Evolutionary conservation across 352 stramenopile species (phyloP).

Genomic region (Phytophthora pluvialis): DNA sequence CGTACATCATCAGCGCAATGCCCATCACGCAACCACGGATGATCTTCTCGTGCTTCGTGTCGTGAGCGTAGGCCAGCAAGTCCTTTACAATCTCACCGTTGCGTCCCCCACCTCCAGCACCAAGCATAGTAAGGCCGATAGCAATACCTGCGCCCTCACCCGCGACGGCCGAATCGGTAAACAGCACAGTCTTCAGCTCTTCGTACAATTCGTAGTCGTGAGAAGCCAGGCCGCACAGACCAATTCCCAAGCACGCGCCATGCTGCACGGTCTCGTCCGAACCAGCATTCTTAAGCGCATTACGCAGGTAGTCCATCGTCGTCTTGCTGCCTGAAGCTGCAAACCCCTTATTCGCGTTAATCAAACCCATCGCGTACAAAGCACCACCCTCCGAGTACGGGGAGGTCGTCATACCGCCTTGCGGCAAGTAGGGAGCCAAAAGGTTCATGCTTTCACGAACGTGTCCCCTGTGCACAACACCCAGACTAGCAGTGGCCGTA

Average conservation of each 20-base stretch:
- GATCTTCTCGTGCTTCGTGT: conserved; percentile 99
- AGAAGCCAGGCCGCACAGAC: conserved; percentile 95
- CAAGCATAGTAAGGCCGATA: conserved; percentile 97
- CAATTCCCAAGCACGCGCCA: conserved; percentile 97
- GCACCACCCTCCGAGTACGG: conserved; percentile 98
- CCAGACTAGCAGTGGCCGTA: conserved; percentile 97
- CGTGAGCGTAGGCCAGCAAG: conserved; percentile 97
- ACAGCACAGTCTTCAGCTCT: conserved; percentile 97
- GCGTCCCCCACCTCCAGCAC: conserved; percentile 90
- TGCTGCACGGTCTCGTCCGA: conserved; percentile 98
- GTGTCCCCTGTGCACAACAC: conserved; percentile 98
- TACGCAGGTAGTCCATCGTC: conserved; percentile 89
- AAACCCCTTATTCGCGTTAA: conserved; percentile 97
- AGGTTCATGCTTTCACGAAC: conserved; percentile 98
- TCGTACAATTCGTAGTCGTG: conserved; percentile 95
- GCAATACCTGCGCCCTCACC: conserved; percentile 97
- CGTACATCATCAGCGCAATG: conserved; percentile 98
- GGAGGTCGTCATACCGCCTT: conserved; percentile 84
- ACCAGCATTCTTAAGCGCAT: conserved; percentile 81
- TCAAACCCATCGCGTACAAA: conserved; percentile 98
- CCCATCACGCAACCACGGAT: conserved; percentile 98
- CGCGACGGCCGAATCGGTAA: conserved; percentile 97
- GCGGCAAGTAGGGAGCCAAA: conserved; percentile 97
- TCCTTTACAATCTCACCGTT: conserved; percentile 91
- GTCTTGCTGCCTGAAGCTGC: conserved; percentile 81